Conservation (phyloP, 1,284 basidiomycete species). For the Ustilago loliicola region DNA sequence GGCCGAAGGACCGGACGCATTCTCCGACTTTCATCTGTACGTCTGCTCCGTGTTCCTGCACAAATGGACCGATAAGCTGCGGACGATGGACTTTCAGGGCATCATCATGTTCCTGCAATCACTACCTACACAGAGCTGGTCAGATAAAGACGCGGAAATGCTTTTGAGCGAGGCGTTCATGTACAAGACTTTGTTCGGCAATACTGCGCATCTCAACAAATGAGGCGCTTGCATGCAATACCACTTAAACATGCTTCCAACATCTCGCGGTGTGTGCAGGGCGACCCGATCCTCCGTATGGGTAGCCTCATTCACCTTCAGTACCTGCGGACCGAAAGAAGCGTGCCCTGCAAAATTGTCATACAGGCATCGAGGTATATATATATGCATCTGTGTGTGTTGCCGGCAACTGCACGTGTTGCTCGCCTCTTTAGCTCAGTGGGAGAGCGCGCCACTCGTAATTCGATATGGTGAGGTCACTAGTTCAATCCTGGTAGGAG, state of each 20-base stretch:
- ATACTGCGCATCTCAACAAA: conserved; percentile 66
- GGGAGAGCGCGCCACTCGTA: conserved; percentile 58
- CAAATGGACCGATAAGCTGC: conserved; percentile 65
- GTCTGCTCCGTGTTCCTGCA: conserved; percentile 69
- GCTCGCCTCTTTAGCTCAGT: conserved; percentile 47
- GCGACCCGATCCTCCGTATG: too few relatives aligned
- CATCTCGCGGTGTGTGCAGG: neutral
- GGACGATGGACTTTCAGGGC: conserved; percentile 75
- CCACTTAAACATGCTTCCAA: neutral
- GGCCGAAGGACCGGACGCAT: conserved; percentile 69
- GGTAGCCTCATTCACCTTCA: too few relatives aligned
- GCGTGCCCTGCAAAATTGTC: too few relatives aligned
- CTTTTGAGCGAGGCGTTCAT: conserved; percentile 96
- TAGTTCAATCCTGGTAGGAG: conserved; percentile 54
- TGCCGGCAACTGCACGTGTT: neutral
- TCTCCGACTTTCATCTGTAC: conserved; percentile 68
- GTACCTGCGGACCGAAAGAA: too few relatives aligned
- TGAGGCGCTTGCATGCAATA: conserved; percentile 16
- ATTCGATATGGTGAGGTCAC: conserved; percentile 45
- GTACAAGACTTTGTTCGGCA: conserved; percentile 69
- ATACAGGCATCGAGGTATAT: too few relatives aligned
- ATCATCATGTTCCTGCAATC: conserved; percentile 99
- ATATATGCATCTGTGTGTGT: too few relatives aligned
- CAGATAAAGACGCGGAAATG: conserved; percentile 93
- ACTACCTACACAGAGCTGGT: conserved; percentile 93